Percentiles rank a stretch among this genome's conserved stretches.
These are phyloP conservation scores for Anthracocystis walkeri DNA, from an alignment of 1,284 basidiomycete genomes.

Conservation along the genomic window DNA sequence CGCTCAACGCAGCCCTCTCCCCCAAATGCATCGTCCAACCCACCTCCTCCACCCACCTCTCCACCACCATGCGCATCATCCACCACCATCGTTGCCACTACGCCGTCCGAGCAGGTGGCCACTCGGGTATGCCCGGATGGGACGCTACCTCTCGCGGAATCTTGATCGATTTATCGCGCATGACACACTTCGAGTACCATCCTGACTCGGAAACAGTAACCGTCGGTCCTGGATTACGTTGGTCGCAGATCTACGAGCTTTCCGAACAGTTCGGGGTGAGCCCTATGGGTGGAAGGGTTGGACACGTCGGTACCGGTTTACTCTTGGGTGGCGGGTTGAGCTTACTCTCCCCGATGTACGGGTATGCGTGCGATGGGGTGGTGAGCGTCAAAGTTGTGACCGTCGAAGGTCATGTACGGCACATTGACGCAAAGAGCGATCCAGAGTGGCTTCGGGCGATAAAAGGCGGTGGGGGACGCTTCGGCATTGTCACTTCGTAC, in stretches of 20 bases:
- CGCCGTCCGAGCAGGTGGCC: constrained; percentile 53
- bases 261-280: constrained; percentile 20
- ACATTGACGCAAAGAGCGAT: constrained; percentile 12
- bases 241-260: constrained; percentile 39
- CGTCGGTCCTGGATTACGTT: constrained; percentile 41
- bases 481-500: constrained; percentile 55
- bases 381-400: constrained; percentile 29
- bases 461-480: constrained; percentile 52
- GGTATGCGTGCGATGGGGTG: constrained; percentile 48
- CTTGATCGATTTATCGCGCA: constrained; percentile 35
- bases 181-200: constrained; percentile 36
- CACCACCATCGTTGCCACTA: constrained; percentile 23
- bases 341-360: constrained; percentile 35
- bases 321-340: constrained; percentile 51
- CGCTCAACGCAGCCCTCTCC: constrained; percentile 31
- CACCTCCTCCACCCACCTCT: constrained; percentile 6
- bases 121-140: constrained; percentile 50
- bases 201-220: not conserved
- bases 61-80: constrained; percentile 17
- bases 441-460: constrained; percentile 35
- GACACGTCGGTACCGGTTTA: constrained; percentile 49
- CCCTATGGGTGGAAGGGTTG: constrained; percentile 44
- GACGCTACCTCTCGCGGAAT: constrained; percentile 37
- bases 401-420: constrained; percentile 20
- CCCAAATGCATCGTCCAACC: constrained; percentile 43